Base-by-base conservation (phyloP, 1,284 basidiomycete genomes). In the Microbotryum saponariae region DNA sequence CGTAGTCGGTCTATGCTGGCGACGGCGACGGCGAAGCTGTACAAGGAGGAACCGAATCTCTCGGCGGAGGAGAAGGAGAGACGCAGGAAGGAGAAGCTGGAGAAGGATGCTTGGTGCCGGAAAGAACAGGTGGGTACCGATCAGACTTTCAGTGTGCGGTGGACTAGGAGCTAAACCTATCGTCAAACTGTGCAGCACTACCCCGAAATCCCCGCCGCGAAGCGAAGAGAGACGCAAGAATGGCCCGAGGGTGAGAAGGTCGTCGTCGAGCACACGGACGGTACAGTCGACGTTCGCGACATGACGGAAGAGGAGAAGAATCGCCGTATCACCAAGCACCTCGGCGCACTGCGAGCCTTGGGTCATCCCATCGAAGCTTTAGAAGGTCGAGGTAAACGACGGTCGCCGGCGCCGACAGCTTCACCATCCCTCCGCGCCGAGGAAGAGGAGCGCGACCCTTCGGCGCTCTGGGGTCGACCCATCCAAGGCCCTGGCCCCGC, bases 81-180 rank as follows among this genome's bases (percentile, higher is more conserved):
- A 37, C 64, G 66, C 54, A 51, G 53, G 20, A 55, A 56, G 47
- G 62, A 68, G 51, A 69, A 68, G 63, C 51, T 61, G 7, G 60
- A 65, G 48, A 45, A 65, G 21, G 71, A 72, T 45, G 69, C 66
- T 6, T 71, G 68, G 66, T 71, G 70, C 23, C 51, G 71, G 37
- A 61, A 66, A 27, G 71, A 72, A 63, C 55, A 47, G 44, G 58
- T 59, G 21, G 20, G 51, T 53, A 14, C 7, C 27, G 14, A n/a
- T 46, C 44, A 33, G 46, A 48, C 14, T 23, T 25, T 12, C 47
- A 62, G n/a, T 10, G 54, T 9, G 59, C 55, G 27, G 59, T 55
- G 33, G 60, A 61, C 27, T 29, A 61, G 29, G 59, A 60, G 31
- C 53, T 56, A 47, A 51, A 55, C 16, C 16, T 10, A 42, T 6